Percentiles rank a stretch among this genome's conserved stretches.
Conservation (phyloP, 208 protist genomes). For the Acanthamoeba culbertsoni region DNA sequence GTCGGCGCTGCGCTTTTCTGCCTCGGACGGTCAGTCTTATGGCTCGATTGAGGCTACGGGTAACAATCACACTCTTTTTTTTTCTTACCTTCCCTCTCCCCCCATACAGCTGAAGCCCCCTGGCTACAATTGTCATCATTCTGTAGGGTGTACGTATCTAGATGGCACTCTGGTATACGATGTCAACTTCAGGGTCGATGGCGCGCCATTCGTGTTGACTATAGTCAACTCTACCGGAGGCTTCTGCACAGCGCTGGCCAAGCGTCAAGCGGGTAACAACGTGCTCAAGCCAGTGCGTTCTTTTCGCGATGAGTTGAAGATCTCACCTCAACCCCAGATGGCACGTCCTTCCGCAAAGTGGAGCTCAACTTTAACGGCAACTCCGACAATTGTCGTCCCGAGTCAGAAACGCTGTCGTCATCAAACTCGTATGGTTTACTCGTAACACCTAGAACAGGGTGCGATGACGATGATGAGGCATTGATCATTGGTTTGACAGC, state of each 20-base stretch:
- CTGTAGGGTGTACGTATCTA: neutral
- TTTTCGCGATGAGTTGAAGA: neutral
- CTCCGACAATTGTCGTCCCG: neutral
- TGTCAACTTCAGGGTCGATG: neutral
- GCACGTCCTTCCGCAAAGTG: neutral
- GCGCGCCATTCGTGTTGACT: neutral
- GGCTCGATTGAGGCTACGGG: neutral
- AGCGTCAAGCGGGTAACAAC: neutral
- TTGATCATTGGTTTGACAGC: too few species aligned
- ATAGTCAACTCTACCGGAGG: neutral
- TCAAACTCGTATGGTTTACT: neutral
- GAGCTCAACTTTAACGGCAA: neutral
- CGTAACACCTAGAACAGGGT: neutral
- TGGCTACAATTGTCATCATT: neutral
- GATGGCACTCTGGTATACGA: neutral
- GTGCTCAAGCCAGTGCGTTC: neutral
- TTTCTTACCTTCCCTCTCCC: too few species aligned
- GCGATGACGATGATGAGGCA: neutral
- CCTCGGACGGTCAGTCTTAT: neutral
- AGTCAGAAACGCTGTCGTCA: neutral
- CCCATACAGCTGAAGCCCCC: too few species aligned
- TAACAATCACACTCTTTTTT: too few species aligned
- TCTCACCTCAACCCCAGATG: neutral
- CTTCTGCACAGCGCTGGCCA: too few species aligned
- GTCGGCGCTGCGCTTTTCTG: neutral